Evolutionary conservation across 345 rosid genomes (phyloP).

Genomic region (Crucihimalaya himalaica): DNA sequence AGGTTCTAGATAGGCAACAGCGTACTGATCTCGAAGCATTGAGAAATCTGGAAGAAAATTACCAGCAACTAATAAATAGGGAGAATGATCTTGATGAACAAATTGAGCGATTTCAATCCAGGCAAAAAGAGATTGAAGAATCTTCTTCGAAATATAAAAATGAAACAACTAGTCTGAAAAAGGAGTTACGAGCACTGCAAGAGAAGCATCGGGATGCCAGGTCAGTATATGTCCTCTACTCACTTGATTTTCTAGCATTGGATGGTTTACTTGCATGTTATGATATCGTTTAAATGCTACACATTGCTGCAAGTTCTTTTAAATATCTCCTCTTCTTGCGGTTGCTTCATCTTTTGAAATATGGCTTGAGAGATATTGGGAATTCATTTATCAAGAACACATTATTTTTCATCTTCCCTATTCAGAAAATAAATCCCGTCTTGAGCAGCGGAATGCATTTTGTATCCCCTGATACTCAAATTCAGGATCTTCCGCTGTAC

Average conservation of each 20-base stretch:
- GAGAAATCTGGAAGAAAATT: constrained; percentile 93
- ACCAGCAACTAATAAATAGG: constrained; percentile 80
- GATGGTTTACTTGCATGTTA: constrained; percentile 9
- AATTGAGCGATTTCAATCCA: constrained; percentile 70
- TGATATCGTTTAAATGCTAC: constrained; percentile 7
- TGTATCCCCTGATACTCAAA: constrained; percentile 6
- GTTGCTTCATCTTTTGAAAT: constrained; percentile 21
- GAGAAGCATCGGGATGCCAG: constrained; percentile 75
- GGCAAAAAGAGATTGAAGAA: constrained; percentile 63
- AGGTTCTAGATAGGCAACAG: constrained; percentile 91
- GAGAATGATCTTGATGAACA: constrained; percentile 73
- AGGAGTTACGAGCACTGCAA: constrained; percentile 71
- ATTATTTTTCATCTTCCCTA: not conserved
- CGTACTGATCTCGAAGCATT: constrained; percentile 86
- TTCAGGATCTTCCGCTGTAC: not conserved
- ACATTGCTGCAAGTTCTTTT: constrained; percentile 15
- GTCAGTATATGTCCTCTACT: constrained; percentile 46
- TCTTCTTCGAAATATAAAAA: constrained; percentile 61
- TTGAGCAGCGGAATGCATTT: constrained; percentile 13
- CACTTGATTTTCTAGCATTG: constrained; percentile 11
- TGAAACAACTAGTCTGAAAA: constrained; percentile 58
- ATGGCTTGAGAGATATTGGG: constrained; percentile 25
- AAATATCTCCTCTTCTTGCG: not conserved
- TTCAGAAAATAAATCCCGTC: constrained; percentile 9
- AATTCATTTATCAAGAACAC: constrained; percentile 13